Base-by-base conservation (phyloP, 495 filamentous ascomycete species). In the Neurospora africana region DNA sequence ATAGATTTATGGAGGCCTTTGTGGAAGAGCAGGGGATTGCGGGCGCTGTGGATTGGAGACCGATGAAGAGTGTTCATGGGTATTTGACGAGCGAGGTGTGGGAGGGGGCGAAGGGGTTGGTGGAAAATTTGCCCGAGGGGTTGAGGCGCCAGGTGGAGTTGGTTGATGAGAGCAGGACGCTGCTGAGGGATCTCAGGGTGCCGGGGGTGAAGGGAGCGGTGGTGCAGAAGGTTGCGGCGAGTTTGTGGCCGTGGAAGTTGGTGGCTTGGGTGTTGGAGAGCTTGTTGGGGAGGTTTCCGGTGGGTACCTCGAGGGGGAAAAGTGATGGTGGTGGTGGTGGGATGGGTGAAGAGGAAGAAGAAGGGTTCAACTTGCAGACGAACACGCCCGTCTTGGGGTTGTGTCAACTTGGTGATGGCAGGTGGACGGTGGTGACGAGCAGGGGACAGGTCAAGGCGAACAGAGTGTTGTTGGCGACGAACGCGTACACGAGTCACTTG, bases 191-290 rank as follows among this genome's bases (percentile, higher is more conserved):
- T 19, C 73, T 83, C 4, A 73, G 81, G 10, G 76, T 86, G 21
- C 83, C 83, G 0, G 71, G 79, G 10, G 81, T 82, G 4, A 72
- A 78, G 9, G 87, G 87, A 10, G 87, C 83, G 15, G 76, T 89
- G 27, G 72, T 86, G 67, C 78, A 82, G 69, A 79, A 78, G 27
- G 77, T 82, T 36, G 87, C 87, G 0, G 85, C 85, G 6, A 83
- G 82, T 41, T 65, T 89, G 1, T 96, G 92, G 92, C 93, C 93
- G 0, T 96, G 95, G 76, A 93, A 92, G 76, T 86, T 94, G 21
- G 88, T 95, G 9, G 83, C 89, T 0, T 87, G 85, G 68, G 79
- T 93, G 0, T 81, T 96, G 2, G 87, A 89, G 73, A 79, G 80
- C 3, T 82, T 92, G 0, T 79, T 91, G 0, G 77, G 74, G 2